Percentiles rank a stretch among this genome's conserved stretches.
phyloP scores from a whole-genome alignment of 345 rosid species.

The Fremontodendron californicum region DNA sequence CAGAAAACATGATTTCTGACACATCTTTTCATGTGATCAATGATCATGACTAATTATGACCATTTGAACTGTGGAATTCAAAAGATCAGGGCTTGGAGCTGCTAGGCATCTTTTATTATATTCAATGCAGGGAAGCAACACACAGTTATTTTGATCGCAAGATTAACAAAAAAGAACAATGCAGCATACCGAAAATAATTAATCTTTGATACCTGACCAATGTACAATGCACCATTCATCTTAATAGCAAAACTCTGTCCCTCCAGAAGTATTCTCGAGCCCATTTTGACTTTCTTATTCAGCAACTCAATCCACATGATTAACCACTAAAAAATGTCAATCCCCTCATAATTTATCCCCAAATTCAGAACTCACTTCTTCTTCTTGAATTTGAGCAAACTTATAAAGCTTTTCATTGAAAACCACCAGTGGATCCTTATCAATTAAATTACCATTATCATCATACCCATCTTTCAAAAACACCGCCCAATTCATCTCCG shows the following conservation, averaged over 20 bases:
- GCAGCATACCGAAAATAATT: background rate
- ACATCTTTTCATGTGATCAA: background rate
- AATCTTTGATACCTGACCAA: background rate
- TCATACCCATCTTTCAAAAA: constrained; percentile 65
- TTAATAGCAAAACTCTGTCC: background rate
- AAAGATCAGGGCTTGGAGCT: background rate
- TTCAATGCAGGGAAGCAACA: background rate
- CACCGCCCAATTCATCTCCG: constrained; percentile 94
- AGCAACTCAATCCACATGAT: background rate
- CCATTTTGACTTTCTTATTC: background rate
- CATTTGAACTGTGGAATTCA: background rate
- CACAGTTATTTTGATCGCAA: background rate
- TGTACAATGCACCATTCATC: background rate
- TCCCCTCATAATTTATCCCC: constrained; percentile 11
- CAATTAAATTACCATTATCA: constrained; percentile 48
- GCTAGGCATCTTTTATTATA: background rate
- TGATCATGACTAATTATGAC: background rate
- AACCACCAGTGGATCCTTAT: constrained; percentile 73
- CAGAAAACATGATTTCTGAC: background rate
- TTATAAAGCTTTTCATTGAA: constrained; percentile 58
- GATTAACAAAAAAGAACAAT: background rate
- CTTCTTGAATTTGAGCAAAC: constrained; percentile 50
- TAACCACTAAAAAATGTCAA: background rate
- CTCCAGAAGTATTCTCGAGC: background rate
- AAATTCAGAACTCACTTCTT: constrained; percentile 19